Evolutionary conservation across 1,139 yeast genomes (phyloP).

Genomic region (Candida sp.): DNA sequence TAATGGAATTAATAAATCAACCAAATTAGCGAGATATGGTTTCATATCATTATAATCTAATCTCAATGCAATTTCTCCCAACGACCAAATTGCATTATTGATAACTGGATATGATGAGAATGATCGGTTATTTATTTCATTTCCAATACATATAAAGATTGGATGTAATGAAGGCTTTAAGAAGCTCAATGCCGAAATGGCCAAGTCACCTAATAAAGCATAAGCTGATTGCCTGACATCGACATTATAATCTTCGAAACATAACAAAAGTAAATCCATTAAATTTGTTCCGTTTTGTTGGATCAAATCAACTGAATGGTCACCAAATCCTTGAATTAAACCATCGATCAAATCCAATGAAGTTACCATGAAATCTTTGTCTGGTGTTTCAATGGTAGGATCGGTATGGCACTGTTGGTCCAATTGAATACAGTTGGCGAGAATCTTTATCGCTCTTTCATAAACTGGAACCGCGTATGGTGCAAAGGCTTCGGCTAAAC

Average conservation of each 20-base stretch:
- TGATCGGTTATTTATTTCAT: conserved; percentile 57
- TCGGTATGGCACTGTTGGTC: conserved; percentile 66
- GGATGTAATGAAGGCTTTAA: conserved; percentile 56
- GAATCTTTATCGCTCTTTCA: conserved; percentile 68
- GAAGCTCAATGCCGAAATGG: conserved; percentile 58
- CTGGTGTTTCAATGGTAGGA: conserved; percentile 74
- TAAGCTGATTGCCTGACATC: conserved; percentile 93
- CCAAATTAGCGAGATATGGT: conserved; percentile 60
- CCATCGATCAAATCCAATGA: conserved; percentile 91
- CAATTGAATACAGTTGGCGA: conserved; percentile 63
- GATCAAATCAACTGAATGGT: conserved; percentile 58
- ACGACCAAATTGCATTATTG: conserved; percentile 92
- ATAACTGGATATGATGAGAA: conserved; percentile 59
- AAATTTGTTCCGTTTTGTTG: conserved; percentile 40
- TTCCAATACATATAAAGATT: conserved; percentile 61
- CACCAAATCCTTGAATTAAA: conserved; percentile 80
- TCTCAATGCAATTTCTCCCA: conserved; percentile 81
- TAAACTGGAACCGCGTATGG: conserved; percentile 93
- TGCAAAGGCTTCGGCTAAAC: conserved; percentile 78
- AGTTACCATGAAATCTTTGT: conserved; percentile 87
- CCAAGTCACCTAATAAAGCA: conserved; percentile 88
- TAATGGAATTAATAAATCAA: conserved; percentile 63
- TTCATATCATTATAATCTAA: conserved; percentile 46
- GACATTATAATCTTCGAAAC: conserved; percentile 71
- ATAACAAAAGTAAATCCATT: conserved; percentile 61